These are phyloP conservation scores for Aspergillus coremiiformis DNA, from an alignment of 495 filamentous ascomycete genomes.

Conservation along the genomic window DNA sequence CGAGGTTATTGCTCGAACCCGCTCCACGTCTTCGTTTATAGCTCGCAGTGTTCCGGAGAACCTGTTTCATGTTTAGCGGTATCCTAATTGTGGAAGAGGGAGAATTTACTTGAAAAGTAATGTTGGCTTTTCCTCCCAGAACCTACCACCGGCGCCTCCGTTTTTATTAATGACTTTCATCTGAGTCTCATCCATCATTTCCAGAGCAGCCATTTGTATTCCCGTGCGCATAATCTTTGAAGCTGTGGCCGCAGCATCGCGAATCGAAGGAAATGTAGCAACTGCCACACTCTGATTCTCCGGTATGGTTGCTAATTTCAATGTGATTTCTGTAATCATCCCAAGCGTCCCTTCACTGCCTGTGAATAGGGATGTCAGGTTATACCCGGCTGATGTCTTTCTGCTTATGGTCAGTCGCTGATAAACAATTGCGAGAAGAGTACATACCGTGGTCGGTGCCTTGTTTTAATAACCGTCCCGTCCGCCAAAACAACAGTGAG, in stretches of 20 bases:
- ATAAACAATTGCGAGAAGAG: neutral
- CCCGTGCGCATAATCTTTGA: conserved; percentile 65
- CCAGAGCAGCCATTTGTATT: conserved; percentile 71
- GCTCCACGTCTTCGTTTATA: conserved; percentile 70
- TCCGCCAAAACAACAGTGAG: conserved; percentile 82
- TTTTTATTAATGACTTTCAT: conserved; percentile 77
- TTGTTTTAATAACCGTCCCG: conserved; percentile 76
- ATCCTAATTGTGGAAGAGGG: neutral
- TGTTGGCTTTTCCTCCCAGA: conserved; percentile 71
- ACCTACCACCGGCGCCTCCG: conserved; percentile 58
- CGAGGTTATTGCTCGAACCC: conserved; percentile 58
- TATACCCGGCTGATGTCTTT: conserved; percentile 77
- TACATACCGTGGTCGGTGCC: conserved; percentile 17
- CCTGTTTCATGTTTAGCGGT: conserved; percentile 14
- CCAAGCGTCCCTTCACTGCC: conserved; percentile 81
- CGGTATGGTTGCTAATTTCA: conserved; percentile 72
- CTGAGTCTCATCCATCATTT: conserved; percentile 80
- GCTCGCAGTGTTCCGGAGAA: conserved; percentile 62
- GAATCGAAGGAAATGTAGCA: conserved; percentile 63
- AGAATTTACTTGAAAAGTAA: conserved; percentile 79
- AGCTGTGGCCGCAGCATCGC: conserved; percentile 67
- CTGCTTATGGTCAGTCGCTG: conserved; percentile 5
- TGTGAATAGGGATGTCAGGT: conserved; percentile 68
- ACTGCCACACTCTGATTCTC: conserved; percentile 65
- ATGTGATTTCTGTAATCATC: conserved; percentile 68